Conservation (phyloP, 768 basidiomycete species). For the Podaxis sp. region DNA sequence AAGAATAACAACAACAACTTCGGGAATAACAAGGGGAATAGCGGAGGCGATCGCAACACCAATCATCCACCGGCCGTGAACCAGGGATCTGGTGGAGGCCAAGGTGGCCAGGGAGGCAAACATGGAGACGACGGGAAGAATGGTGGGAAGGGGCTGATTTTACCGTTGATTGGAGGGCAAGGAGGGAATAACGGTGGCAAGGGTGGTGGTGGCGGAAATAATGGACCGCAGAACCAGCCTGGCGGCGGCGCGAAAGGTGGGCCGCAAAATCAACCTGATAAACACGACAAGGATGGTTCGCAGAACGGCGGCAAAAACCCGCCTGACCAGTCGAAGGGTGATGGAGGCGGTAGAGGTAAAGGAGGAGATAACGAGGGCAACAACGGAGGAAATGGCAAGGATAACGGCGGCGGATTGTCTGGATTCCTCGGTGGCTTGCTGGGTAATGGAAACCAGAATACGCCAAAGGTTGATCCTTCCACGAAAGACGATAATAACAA, state of each 20-base stretch:
- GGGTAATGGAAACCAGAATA: neutral
- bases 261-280: neutral
- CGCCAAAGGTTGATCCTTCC: neutral
- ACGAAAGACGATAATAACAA: neutral
- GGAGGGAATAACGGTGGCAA: no score
- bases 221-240: neutral
- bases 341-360: neutral
- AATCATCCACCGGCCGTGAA: neutral
- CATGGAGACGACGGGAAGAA: neutral
- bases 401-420: neutral
- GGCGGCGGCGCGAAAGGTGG: neutral
- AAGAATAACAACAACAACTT: neutral
- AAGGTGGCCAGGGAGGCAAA: neutral
- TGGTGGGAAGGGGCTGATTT: no score
- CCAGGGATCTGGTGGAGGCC: neutral
- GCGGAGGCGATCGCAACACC: no score
- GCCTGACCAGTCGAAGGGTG: neutral
- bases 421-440: neutral
- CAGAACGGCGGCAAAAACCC: neutral
- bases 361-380: neutral
- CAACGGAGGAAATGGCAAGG: neutral
- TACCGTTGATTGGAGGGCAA: no score
- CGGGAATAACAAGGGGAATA: neutral
- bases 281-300: neutral
- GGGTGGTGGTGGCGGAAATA: neutral